These are phyloP conservation scores for Alternaria sp. DNA, from an alignment of 2,329 filamentous ascomycete genomes.

Conservation along the genomic window DNA sequence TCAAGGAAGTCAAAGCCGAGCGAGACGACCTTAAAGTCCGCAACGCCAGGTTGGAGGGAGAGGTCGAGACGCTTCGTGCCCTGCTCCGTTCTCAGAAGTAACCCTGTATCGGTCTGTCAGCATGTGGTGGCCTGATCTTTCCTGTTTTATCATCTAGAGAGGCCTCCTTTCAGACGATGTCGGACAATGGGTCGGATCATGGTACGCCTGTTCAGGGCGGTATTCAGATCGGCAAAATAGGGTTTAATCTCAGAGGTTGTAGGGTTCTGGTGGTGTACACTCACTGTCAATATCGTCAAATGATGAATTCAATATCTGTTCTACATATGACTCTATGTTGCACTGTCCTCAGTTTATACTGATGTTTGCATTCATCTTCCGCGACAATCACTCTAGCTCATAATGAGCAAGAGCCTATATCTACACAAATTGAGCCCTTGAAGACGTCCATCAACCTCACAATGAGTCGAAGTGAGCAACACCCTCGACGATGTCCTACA, in stretches of 20 bases:
- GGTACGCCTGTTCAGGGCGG: constrained; percentile 21
- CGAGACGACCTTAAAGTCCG: constrained; percentile 68
- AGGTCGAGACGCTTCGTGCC: constrained; percentile 66
- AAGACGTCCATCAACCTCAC: constrained; percentile 4
- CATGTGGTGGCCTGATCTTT: constrained; percentile 4
- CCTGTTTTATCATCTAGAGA: constrained; percentile 1
- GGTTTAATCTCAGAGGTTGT: constrained; percentile 30
- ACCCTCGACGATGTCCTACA: background rate
- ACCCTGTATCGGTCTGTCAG: constrained; percentile 20
- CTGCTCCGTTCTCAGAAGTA: constrained; percentile 52
- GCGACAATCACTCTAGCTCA: constrained; percentile 2
- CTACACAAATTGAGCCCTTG: background rate
- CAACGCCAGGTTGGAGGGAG: constrained; percentile 69
- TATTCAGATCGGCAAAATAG: constrained; percentile 42
- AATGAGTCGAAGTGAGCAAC: constrained; percentile 8
- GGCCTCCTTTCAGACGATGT: constrained; percentile 40
- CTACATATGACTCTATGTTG: constrained; percentile 2
- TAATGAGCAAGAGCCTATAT: background rate
- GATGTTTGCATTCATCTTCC: background rate
- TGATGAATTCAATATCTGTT: constrained; percentile 7
- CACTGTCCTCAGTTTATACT: background rate
- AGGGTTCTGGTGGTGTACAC: constrained; percentile 2
- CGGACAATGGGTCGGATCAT: constrained; percentile 33
- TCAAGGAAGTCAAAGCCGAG: constrained; percentile 66
- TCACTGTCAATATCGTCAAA: constrained; percentile 15